Evolutionary conservation across 257 asterid genomes (phyloP).

Genomic region (Leonotis leonurus): DNA sequence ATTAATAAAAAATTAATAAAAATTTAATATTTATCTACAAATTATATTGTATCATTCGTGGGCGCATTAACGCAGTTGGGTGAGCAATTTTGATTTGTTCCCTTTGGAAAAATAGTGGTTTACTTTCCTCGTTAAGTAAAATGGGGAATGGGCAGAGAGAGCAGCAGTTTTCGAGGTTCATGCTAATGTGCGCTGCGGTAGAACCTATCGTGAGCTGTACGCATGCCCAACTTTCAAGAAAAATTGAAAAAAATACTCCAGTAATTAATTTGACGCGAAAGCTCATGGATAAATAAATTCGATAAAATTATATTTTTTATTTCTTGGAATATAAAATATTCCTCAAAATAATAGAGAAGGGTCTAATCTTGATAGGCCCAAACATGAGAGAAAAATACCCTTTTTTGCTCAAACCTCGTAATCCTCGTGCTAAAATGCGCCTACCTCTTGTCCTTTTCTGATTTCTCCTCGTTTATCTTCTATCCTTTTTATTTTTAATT

Average conservation of each 20-base stretch:
- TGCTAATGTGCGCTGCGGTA: too few species aligned
- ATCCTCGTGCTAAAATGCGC: conserved; percentile 56
- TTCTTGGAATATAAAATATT: background rate
- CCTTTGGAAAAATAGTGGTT: background rate
- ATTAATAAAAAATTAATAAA: too few species aligned
- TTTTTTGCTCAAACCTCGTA: conserved; percentile 37
- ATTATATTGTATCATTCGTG: too few species aligned
- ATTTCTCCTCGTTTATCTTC: background rate
- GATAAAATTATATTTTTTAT: background rate
- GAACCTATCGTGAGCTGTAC: conserved; percentile 45
- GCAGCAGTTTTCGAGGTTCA: too few species aligned
- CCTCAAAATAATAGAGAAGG: conserved; percentile 14
- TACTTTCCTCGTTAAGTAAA: background rate
- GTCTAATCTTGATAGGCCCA: conserved; percentile 34
- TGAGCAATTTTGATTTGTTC: too few species aligned
- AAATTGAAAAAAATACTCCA: too few species aligned
- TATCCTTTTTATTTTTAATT: conserved; percentile 2
- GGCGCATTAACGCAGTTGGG: too few species aligned
- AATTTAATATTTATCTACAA: too few species aligned
- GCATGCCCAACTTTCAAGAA: conserved; percentile 50
- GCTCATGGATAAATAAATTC: too few species aligned
- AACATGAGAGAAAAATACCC: conserved; percentile 16
- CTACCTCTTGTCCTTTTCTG: conserved; percentile 16
- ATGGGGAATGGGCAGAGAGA: too few species aligned
- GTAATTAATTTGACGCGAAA: too few species aligned